Evolutionary conservation across 2,329 filamentous ascomycete species (phyloP), one percentile per base, ranked within the genome.

Genomic region (Colletotrichum sp.): DNA sequence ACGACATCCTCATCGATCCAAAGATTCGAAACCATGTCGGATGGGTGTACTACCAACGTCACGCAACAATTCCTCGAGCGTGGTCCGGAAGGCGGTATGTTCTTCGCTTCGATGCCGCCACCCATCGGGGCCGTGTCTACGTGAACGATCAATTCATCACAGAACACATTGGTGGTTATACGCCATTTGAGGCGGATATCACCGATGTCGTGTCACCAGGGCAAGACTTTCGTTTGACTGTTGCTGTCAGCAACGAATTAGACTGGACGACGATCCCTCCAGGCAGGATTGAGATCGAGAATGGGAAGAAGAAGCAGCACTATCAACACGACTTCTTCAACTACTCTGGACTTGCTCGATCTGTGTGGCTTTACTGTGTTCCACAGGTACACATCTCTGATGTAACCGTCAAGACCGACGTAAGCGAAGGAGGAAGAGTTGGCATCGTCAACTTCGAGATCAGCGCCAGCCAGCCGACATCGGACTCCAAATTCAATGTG

Each of bases 241-340:
- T 83, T 24, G 81, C 79, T 6, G 81, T 83, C 32, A 81, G 79
- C 65, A 82, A 83, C 16, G 78, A 80, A n/a, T 78, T 83, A 2
- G 80, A 75, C 13, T 79, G 78, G 73, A 71, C 82, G 43, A 83
- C 82, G 0, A 82, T 82, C 13, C 82, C 82, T 5, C 81, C 82
- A 1, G 79, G 78, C 0, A n/a, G 65, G 3, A 26, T 78, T 2
- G 71, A 77, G 71, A 48, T 66, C 4, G 38, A 56, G 24, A 62
- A 75, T 26, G 79, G 80, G 8, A 79, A 71, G 32, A 70, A 68
- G 12, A 75, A 75, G n/a, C 79, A 83, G 68, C 65, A 67, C 10
- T 82, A 82, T 32, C 78, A 80, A 43, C 80, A 82, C 65, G 81
- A 82, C 69, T 83, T 83, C 55, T 82, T 79, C 69, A 83, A 83